Conservation (phyloP, 306 rosid species). For the Medicago ruthenica region DNA sequence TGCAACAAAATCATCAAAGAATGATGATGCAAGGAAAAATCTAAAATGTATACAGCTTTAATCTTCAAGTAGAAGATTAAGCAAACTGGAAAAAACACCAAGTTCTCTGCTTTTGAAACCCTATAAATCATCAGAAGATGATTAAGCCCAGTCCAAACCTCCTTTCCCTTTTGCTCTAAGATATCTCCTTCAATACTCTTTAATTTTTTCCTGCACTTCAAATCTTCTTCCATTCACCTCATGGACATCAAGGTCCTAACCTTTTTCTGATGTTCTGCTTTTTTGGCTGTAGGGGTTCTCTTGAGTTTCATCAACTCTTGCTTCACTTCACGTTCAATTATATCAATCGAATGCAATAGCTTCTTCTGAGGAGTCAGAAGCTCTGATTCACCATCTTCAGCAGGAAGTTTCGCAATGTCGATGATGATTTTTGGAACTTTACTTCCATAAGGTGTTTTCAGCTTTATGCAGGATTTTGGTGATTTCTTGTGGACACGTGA, state of each 20-base stretch:
- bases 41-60: background rate
- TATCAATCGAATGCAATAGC: conserved; percentile 68
- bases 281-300: conserved; percentile 74
- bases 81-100: conserved; percentile 12
- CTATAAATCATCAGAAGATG: conserved; percentile 59
- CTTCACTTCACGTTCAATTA: conserved; percentile 68
- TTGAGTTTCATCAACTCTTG: conserved; percentile 71
- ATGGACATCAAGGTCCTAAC: conserved; percentile 81
- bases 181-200: background rate
- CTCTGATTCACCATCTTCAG: conserved; percentile 50
- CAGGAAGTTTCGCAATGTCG: conserved; percentile 47
- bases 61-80: conserved; percentile 34
- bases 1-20: conserved; percentile 56
- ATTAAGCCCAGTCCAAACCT: conserved; percentile 26
- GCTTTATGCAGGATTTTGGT: conserved; percentile 31
- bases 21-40: conserved; percentile 49
- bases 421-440: conserved; percentile 49
- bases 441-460: conserved; percentile 34
- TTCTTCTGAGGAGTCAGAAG: conserved; percentile 81
- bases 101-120: background rate
- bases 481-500: conserved; percentile 36
- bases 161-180: no score
- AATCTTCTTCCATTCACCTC: conserved; percentile 54
- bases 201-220: background rate
- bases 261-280: conserved; percentile 71